Evolutionary conservation across 805 yeast genomes (phyloP), one percentile per base, ranked within the genome.

Genomic region (Saccharomycopsis amapae): DNA sequence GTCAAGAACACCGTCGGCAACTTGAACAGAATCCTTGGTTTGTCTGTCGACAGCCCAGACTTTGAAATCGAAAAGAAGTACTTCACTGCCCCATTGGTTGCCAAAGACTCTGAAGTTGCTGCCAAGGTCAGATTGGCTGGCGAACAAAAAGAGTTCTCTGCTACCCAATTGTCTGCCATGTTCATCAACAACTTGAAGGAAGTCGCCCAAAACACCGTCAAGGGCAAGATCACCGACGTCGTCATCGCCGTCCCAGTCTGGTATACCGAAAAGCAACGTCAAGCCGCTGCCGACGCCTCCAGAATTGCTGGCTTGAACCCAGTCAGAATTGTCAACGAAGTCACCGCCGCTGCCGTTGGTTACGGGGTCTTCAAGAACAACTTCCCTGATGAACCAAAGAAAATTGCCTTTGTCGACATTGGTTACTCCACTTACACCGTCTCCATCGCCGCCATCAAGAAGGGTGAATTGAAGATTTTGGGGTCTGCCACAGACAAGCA

Each of bases 331-430:
- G 95, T 93, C 58, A 93, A 93, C 67, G 99, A 93, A 66, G 82
- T 85, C 56, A 89, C 97, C 48, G 97, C 98, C 51, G 98, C 98
- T 52, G 97, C 97, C 60, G 96, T 93, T 55, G 94, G 97, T 58
- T 94, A 93, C 73, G 98, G 98, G 75, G 96, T 93, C 51, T 93
- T 93, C 83, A 89, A 93, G 78, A 77, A 85, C 55, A 97, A 90
- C 63, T 76, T 93, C 60, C 96, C 97, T 60, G 97, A 88, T 67
- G 84, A 82, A 66, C 82, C 89, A 62, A 81, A 84, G 72, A 83
- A 77, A 61, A 84, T 93, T 58, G 97, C 95, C 42, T 85, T 93
- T 60, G 81, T 93, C 50, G 99, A 93, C 68, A 85, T 94, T 67
- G 99, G 99, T 58, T 95, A 93, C 75, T 87, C 97, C 37, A 79